These are phyloP conservation scores for Nakazawaea laoshanensis DNA, from an alignment of 805 yeast species.

Conservation along the genomic window DNA sequence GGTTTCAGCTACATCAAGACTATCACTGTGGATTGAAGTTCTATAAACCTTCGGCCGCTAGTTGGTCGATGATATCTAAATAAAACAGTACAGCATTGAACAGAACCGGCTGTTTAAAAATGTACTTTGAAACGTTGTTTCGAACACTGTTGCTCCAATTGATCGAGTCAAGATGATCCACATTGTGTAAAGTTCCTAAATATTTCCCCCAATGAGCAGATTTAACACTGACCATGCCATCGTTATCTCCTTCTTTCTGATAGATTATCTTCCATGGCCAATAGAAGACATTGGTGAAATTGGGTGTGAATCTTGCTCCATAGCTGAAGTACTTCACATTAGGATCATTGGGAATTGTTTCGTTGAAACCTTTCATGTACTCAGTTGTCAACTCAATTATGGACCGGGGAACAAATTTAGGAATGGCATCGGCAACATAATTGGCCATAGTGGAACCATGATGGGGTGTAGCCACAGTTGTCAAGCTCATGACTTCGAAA, in stretches of 20 bases:
- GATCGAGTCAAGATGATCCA: slow-evolving; percentile 80
- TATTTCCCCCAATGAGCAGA: slow-evolving; percentile 83
- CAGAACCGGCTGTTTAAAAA: slow-evolving; percentile 25
- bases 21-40: slow-evolving; percentile 17
- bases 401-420: slow-evolving; percentile 19
- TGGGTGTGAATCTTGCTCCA: slow-evolving; percentile 68
- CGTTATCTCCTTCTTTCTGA: slow-evolving; percentile 50
- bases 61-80: slow-evolving; percentile 53
- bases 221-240: slow-evolving; percentile 75
- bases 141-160: slow-evolving; percentile 65
- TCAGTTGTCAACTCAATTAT: slow-evolving; percentile 61
- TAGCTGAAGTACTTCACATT: slow-evolving; percentile 70
- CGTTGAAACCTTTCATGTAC: slow-evolving; percentile 47
- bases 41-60: slow-evolving; percentile 52
- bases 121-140: slow-evolving; percentile 23
- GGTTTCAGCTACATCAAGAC: slow-evolving; percentile 29
- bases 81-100: slow-evolving; percentile 67
- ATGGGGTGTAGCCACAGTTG: slow-evolving; percentile 87
- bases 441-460: slow-evolving; percentile 82
- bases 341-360: slow-evolving; percentile 42
- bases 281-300: slow-evolving; percentile 51
- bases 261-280: slow-evolving; percentile 59
- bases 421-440: slow-evolving; percentile 32
- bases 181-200: slow-evolving; percentile 66
- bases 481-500: slow-evolving; percentile 61